phyloP scores from a whole-genome alignment of 176 grass and related monocot genomes.

The Stipa capillata region DNA sequence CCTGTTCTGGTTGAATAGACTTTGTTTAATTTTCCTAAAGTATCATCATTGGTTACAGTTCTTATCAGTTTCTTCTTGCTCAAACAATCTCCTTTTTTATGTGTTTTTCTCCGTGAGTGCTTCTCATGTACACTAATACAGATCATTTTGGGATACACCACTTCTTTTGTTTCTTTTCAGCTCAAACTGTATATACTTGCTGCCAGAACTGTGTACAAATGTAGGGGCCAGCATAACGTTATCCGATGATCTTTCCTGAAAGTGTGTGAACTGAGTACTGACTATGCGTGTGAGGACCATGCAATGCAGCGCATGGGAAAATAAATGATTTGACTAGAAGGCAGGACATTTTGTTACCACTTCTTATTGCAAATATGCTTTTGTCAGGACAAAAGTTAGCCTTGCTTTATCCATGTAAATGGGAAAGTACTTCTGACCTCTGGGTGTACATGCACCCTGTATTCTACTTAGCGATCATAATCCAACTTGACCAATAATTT shows the following conservation, averaged over 20 bases:
- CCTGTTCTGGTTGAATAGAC: conserved; percentile 17
- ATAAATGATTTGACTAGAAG: not conserved
- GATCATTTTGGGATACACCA: not conserved
- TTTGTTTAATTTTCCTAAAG: conserved; percentile 38
- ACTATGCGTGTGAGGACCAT: not conserved
- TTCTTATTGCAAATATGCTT: not conserved
- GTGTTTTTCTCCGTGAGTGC: not conserved
- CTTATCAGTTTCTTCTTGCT: conserved; percentile 37
- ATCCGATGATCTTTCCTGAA: not conserved
- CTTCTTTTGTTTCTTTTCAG: conserved; percentile 14
- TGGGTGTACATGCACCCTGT: not conserved
- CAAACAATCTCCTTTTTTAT: not conserved
- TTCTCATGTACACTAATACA: conserved; percentile 2
- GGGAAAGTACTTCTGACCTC: not conserved
- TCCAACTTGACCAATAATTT: not conserved
- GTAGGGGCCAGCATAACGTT: not conserved
- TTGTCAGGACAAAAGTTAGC: conserved; percentile 2
- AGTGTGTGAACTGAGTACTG: not conserved
- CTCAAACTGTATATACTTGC: not conserved
- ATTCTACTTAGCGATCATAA: not conserved
- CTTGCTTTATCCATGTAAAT: not conserved
- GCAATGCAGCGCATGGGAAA: not conserved
- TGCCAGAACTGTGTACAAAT: conserved; percentile 6
- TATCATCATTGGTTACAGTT: conserved; percentile 44
- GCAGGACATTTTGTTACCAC: not conserved